Base-by-base conservation (phyloP, 108 stramenopile genomes). In the Cylindrotheca closterium region DNA sequence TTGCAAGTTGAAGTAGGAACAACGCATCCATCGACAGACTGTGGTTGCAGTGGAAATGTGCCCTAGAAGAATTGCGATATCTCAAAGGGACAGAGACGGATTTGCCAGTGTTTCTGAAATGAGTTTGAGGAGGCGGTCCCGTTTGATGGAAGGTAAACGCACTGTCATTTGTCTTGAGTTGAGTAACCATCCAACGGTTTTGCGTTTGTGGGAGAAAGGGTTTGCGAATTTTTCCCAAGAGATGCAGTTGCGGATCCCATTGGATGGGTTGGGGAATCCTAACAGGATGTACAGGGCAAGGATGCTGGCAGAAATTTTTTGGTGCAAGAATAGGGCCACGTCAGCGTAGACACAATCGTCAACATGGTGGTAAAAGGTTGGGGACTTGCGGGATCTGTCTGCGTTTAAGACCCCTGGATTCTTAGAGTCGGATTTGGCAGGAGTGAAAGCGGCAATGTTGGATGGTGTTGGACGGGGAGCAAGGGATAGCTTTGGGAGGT, bases 301-400 rank as follows among this genome's bases (percentile, higher is more conserved):
- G 21, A 63, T 63, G 49, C 62, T 63, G 17, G 62, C 47, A 2
- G 62, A 47, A 5, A 47, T 23, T 7, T 51, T 55, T 3, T 26
- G 64, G 23, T n/a, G 4, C 45, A 55, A 34, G 10, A 26, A 34
- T 21, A 12, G 52, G 10, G 1, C 23, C 15, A 55, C 34, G 32
- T 55, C 52, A 1, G 64, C 52, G 21, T 30, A 52, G 10, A 65
- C 18, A 30, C 22, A 23, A 33, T 65, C 64, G 8, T 65, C 64
- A 5, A 65, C 64, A 18, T 65, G 64, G 25, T 33, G 29, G 4
- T 45, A 34, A 15, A 55, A 53, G 7, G 51, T 25, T 0, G 64
- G 64, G 1, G 64, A 34, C 8, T 34, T 21, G 2, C 51, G 64
- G 3, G 3, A 12, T 23, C 52, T 32, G 25, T 53, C 23, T 8